Evolutionary conservation across 169 alveolate genomes (phyloP), one percentile per base, ranked within the genome.

Genomic region (Plasmodium knowlesi): DNA sequence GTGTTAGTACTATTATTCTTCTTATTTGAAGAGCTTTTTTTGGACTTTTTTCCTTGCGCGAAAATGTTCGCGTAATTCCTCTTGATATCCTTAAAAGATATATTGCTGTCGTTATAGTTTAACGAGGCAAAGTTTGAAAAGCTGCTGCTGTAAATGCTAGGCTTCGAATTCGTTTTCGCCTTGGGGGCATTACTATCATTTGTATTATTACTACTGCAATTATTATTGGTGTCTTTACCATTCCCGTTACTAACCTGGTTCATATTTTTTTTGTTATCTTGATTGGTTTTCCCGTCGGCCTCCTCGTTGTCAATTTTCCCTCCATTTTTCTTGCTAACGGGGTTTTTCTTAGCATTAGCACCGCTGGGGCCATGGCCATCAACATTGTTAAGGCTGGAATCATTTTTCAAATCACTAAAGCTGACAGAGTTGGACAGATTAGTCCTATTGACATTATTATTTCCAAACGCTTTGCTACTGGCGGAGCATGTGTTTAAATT

Each of bases 51-150:
- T 19, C 41, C 92, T 43, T 84, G 88, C 5, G 95, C 92, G 74
- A 92, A 84, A 53, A 92, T 92, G 46, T 71, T 92, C n/a, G 91
- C 89, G 81, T 92, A 84, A 78, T 78, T 84, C 50, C 89, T 76
- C 37, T 92, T 84, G 28, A 84, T 84, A 46, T 84, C 92, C 54
- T 92, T 79, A 84, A 92, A 84, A 32, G 92, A 92, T n/a, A 84
- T 22, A 57, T 92, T 84, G 72, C 88, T 92, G 81, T 92, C 89
- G 83, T 78, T 78, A 53, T 84, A 81, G 74, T 92, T 84, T 34
- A 92, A 41, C 5, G 76, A 76, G 3, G 92, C 95, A 46, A 76
- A 84, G 25, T 92, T 92, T 4, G 86, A 57, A 92, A 84, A 78
- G 86, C 89, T 84, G 78, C 76, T 81, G 43, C 83, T 54, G 70